Conservation (phyloP, 306 rosid species). For the Abrus pulchellus region DNA sequence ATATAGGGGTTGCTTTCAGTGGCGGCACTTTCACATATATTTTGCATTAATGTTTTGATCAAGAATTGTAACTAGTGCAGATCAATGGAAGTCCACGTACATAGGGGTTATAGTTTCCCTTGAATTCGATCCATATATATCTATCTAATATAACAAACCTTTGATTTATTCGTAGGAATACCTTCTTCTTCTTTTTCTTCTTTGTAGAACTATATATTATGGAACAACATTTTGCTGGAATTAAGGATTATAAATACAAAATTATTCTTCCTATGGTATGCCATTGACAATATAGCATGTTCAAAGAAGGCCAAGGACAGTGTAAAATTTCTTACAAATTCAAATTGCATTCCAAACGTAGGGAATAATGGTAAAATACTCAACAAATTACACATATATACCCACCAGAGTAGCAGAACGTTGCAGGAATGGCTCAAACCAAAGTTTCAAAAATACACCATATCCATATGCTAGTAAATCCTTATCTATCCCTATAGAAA, state of each 20-base stretch:
- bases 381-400: neutral
- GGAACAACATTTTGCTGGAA: neutral
- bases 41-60: too few relatives aligned
- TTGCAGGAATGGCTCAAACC: neutral
- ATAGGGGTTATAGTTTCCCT: too few relatives aligned
- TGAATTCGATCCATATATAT: too few relatives aligned
- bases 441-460: neutral
- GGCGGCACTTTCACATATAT: too few relatives aligned
- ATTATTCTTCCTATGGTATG: neutral
- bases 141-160: too few relatives aligned
- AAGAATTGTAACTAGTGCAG: neutral
- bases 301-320: neutral
- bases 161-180: neutral
- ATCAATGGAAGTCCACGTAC: neutral
- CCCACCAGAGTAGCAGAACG: neutral
- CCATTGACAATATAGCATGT: too few relatives aligned
- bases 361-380: neutral
- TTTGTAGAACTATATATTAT: too few relatives aligned
- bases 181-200: too few relatives aligned
- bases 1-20: too few relatives aligned
- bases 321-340: neutral
- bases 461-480: neutral
- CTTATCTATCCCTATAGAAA: neutral
- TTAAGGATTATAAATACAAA: too few relatives aligned
- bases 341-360: too few relatives aligned